phyloP scores from a whole-genome alignment of 73 alveolate genomes.

The Paramecium sexaurelia region DNA sequence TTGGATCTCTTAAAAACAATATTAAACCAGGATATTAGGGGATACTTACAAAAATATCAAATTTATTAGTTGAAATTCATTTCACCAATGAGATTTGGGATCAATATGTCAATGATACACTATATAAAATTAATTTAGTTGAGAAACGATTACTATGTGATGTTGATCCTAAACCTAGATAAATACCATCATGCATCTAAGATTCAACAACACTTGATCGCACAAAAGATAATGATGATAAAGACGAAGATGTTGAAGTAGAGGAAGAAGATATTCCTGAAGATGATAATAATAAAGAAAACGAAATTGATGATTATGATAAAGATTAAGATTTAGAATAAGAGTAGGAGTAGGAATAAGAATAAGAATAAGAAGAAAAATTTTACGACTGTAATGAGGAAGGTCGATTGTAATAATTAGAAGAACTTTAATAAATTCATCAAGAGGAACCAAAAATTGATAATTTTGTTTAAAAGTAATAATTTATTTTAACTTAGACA shows the following conservation, averaged over 20 bases:
- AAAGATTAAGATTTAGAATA: not conserved
- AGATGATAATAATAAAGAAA: constrained; percentile 25
- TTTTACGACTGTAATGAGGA: constrained; percentile 43
- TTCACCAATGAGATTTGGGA: not conserved
- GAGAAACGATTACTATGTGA: not conserved
- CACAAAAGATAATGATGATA: not conserved
- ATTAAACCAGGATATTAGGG: constrained; percentile 28
- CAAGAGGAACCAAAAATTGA: not conserved
- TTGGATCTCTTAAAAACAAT: not conserved
- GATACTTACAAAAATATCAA: not conserved
- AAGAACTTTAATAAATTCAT: not conserved
- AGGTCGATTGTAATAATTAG: not conserved
- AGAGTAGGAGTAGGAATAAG: not conserved
- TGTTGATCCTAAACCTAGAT: constrained; percentile 20
- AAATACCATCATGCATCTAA: not conserved
- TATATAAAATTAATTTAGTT: not conserved
- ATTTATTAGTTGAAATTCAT: not conserved
- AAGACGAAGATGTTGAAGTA: not conserved
- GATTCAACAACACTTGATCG: not conserved
- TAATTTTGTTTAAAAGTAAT: not conserved
- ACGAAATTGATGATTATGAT: not conserved
- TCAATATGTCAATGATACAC: not conserved
- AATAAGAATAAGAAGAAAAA: not conserved
- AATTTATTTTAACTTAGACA: not conserved
- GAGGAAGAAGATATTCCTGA: not conserved